Evolutionary conservation across 169 alveolate species (phyloP).

Genomic region (Plasmodium billcollinsi): DNA sequence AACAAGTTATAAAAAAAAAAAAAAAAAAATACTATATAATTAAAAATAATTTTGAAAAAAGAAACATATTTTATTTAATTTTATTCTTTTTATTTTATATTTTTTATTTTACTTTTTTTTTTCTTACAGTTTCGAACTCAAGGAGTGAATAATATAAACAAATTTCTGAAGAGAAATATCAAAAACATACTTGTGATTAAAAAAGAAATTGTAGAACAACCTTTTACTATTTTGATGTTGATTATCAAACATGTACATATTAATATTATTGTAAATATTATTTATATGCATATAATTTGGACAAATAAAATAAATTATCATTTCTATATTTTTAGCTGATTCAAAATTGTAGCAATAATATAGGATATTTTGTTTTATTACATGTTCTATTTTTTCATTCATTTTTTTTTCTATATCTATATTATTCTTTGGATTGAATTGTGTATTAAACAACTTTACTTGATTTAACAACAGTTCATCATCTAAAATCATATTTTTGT

Average conservation of each 20-base stretch:
- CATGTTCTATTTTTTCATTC: slow-evolving; percentile 48
- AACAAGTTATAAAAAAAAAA: too few species aligned
- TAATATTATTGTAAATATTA: slow-evolving; percentile 40
- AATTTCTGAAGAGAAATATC: slow-evolving; percentile 46
- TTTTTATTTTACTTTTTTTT: neutral
- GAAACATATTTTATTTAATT: too few species aligned
- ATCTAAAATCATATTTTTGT: slow-evolving; percentile 14
- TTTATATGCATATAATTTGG: slow-evolving; percentile 55
- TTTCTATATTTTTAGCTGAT: slow-evolving; percentile 49
- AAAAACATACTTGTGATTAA: slow-evolving; percentile 48
- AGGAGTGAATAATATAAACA: slow-evolving; percentile 33
- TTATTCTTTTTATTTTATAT: neutral
- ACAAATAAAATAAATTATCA: slow-evolving; percentile 62
- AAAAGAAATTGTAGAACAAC: slow-evolving; percentile 58
- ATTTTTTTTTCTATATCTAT: slow-evolving; percentile 28
- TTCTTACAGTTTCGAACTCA: slow-evolving; percentile 41
- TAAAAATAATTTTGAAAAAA: too few species aligned
- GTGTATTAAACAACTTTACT: neutral
- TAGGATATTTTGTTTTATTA: slow-evolving; percentile 56
- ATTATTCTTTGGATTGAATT: neutral
- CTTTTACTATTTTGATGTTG: slow-evolving; percentile 5
- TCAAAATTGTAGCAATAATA: slow-evolving; percentile 41
- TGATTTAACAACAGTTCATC: slow-evolving; percentile 21
- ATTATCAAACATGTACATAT: slow-evolving; percentile 42
- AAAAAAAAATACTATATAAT: too few species aligned